phyloP scores from a whole-genome alignment of 148 eudicot genomes.

The Silene latifolia region DNA sequence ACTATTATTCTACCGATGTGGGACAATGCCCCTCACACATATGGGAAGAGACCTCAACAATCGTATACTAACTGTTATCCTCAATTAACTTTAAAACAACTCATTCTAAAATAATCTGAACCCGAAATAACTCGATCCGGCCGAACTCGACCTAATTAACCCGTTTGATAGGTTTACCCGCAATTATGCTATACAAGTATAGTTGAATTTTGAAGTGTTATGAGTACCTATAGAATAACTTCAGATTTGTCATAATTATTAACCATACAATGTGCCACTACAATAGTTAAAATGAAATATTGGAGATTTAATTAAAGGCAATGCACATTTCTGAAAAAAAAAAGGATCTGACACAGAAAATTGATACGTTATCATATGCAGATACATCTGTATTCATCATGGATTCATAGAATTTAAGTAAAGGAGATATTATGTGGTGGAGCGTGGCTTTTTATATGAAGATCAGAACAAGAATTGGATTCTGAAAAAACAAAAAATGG shows the following conservation, averaged over 20 bases:
- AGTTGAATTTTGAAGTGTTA: slow-evolving; percentile 5
- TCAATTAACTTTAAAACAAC: too few species aligned
- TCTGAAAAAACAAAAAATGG: not conserved
- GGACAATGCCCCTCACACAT: too few species aligned
- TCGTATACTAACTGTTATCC: too few species aligned
- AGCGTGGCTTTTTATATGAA: not conserved
- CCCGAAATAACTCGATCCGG: too few species aligned
- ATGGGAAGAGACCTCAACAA: too few species aligned
- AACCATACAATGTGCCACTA: not conserved
- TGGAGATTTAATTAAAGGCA: not conserved
- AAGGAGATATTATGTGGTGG: not conserved
- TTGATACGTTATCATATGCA: not conserved
- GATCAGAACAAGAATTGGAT: slow-evolving; percentile 1
- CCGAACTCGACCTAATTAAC: too few species aligned
- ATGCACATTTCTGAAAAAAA: not conserved
- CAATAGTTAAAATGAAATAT: not conserved
- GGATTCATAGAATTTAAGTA: not conserved
- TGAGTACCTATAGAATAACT: not conserved
- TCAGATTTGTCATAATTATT: slow-evolving; percentile 12
- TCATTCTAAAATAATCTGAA: too few species aligned
- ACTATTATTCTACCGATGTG: too few species aligned
- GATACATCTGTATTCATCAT: not conserved
- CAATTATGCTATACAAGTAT: slow-evolving; percentile 4
- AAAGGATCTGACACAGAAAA: not conserved
- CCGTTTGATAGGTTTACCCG: not conserved